Conservation (phyloP, 257 asterid species). For the Nyctanthes arbortristis region DNA sequence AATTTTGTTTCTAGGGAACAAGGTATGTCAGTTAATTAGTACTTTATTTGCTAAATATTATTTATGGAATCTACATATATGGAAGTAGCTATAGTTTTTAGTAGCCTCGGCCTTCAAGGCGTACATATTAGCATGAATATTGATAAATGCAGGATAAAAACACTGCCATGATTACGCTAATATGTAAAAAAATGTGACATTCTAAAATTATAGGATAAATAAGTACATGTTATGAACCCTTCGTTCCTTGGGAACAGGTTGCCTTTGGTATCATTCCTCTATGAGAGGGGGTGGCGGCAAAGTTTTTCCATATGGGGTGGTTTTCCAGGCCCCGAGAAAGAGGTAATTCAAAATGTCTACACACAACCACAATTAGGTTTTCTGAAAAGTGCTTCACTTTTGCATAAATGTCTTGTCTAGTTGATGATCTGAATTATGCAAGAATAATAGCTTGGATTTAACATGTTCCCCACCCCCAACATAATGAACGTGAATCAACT, state of each 20-base stretch:
- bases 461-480: not conserved
- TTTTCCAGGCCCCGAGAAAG: constrained; percentile 91
- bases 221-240: constrained; percentile 9
- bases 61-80: constrained; percentile 3
- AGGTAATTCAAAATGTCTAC: constrained; percentile 41
- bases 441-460: not conserved
- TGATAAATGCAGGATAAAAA: not conserved
- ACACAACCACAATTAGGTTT: not conserved
- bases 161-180: not conserved
- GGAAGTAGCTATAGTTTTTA: not conserved
- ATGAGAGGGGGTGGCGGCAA: constrained; percentile 96
- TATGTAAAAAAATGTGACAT: not conserved
- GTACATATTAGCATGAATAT: not conserved
- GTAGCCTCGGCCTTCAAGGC: constrained; percentile 11
- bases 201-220: not conserved
- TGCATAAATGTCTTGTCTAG: constrained; percentile 1
- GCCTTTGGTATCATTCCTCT: constrained; percentile 74
- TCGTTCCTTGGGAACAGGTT: constrained; percentile 36
- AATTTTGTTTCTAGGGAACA: too few species aligned
- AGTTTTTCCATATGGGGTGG: constrained; percentile 70
- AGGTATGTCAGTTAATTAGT: not conserved
- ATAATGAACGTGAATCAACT: not conserved
- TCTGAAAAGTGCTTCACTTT: not conserved
- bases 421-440: constrained; percentile 1
- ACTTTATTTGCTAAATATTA: not conserved